Evolutionary conservation across 805 yeast species (phyloP), one percentile per base, ranked within the genome.

Genomic region (Zygosaccharomyces rouxii): DNA sequence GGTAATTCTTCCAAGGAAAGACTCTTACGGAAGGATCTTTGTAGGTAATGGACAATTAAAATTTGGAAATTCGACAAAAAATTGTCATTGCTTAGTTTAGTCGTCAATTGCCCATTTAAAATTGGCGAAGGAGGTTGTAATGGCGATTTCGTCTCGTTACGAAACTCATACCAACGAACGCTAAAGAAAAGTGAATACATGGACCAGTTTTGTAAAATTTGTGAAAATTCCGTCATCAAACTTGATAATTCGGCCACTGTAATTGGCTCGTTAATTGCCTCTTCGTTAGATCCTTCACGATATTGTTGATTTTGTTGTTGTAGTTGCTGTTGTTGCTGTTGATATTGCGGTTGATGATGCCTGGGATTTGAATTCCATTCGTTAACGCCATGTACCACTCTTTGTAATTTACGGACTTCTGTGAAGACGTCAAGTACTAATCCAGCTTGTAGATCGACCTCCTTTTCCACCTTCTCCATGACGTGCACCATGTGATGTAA

Each of bases 371-470:
- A 5, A 31, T 38, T 45, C 56, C 53, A 35, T 33, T 61, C 28
- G 51, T 44, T 43, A 54, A 55, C 40, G 21, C 83, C 87, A 47
- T 74, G 73, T 21, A 86, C 56, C 7, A 76, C 62, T 51, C 78
- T 74, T 25, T 76, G 81, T 3, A 89, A 59, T 23, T 82, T 73
- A 53, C 87, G 76, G 25, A 79, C 76, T 56, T 90, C 97, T 70
- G 83, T 78, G 59, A 87, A 88, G 0, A 94, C 86, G 64, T 92
- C 98, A 47, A 86, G 74, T 3, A 94, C 86, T 38, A 94, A 72
- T 0, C 95, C 95, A 22, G 92, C 84, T 62, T 94, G 99, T n/a
- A 90, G 74, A 62, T 94, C 99, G 26, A 94, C 83, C 62, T 94
- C 99, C 43, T 78, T 72, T 67, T 92, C 96, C 28, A 94, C 83